phyloP scores from a whole-genome alignment of 768 basidiomycete genomes.

The Trametes cubensis region DNA sequence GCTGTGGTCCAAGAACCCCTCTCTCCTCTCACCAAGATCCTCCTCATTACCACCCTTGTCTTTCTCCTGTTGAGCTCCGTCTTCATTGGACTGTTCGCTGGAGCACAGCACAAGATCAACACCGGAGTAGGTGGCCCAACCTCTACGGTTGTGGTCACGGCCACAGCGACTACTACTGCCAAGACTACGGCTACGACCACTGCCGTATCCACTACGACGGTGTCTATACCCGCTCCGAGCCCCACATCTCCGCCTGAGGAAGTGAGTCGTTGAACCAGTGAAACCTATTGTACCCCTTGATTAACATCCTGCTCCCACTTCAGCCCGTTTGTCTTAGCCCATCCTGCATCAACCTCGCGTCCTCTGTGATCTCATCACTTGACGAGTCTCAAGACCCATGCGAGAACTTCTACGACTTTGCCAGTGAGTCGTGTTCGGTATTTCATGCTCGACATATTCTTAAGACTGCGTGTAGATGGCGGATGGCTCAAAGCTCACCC shows the following conservation, averaged over 20 bases:
- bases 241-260: constrained; percentile 58
- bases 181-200: constrained; percentile 44
- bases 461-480: constrained; percentile 77
- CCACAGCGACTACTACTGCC: constrained; percentile 40
- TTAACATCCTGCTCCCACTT: neutral
- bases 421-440: constrained; percentile 87
- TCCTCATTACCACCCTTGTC: constrained; percentile 72
- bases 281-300: neutral
- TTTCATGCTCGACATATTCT: too few relatives aligned
- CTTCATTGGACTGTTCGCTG: constrained; percentile 94
- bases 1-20: constrained; percentile 73
- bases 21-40: constrained; percentile 80
- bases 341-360: constrained; percentile 82
- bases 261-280: constrained; percentile 36
- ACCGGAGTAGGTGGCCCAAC: constrained; percentile 46
- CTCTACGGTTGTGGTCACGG: constrained; percentile 44
- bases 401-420: constrained; percentile 91
- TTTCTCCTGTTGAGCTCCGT: constrained; percentile 81
- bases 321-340: constrained; percentile 74
- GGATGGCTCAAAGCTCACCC: constrained; percentile 87
- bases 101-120: constrained; percentile 77
- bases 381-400: constrained; percentile 89
- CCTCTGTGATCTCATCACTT: constrained; percentile 76
- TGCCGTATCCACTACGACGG: constrained; percentile 38
- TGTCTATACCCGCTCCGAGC: constrained; percentile 49